These are phyloP conservation scores for Fusarium mexicanum DNA, from an alignment of 2,329 filamentous ascomycete species.

Conservation along the genomic window DNA sequence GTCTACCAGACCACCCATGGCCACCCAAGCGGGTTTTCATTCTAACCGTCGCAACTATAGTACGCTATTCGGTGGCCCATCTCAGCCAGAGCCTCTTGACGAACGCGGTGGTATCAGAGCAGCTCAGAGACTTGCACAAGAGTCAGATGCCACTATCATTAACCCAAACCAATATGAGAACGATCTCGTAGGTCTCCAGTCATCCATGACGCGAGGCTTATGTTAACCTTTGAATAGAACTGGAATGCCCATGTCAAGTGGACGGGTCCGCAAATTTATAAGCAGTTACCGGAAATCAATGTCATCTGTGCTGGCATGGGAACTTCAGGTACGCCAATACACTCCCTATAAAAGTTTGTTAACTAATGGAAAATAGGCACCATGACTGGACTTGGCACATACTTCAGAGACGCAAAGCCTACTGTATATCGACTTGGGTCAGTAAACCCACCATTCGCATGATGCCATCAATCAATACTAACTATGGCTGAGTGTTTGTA, in stretches of 20 bases:
- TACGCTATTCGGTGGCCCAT: constrained; percentile 67
- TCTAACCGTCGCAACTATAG: background rate
- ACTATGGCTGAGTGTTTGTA: constrained; percentile 61
- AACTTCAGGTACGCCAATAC: constrained; percentile 57
- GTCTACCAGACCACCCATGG: background rate
- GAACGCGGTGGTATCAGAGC: constrained; percentile 62
- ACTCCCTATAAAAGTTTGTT: constrained; percentile 20
- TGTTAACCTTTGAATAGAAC: constrained; percentile 48
- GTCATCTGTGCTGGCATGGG: constrained; percentile 67
- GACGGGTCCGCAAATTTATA: constrained; percentile 68
- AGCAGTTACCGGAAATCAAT: constrained; percentile 65
- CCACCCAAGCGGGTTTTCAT: rapidly evolving
- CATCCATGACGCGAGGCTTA: rapidly evolving
- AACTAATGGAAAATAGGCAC: constrained; percentile 42
- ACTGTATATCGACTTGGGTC: constrained; percentile 53
- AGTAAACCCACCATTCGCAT: background rate
- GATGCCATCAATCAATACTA: background rate
- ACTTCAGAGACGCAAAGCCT: constrained; percentile 60
- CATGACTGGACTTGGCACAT: constrained; percentile 60
- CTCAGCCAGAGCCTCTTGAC: constrained; percentile 65
- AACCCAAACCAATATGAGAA: constrained; percentile 69
- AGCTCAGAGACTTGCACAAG: constrained; percentile 54
- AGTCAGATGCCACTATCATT: constrained; percentile 56
- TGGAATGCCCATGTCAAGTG: constrained; percentile 65
- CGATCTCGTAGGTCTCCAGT: constrained; percentile 45